phyloP scores from a whole-genome alignment of 148 eudicot species.

The Limonium bicolor region DNA sequence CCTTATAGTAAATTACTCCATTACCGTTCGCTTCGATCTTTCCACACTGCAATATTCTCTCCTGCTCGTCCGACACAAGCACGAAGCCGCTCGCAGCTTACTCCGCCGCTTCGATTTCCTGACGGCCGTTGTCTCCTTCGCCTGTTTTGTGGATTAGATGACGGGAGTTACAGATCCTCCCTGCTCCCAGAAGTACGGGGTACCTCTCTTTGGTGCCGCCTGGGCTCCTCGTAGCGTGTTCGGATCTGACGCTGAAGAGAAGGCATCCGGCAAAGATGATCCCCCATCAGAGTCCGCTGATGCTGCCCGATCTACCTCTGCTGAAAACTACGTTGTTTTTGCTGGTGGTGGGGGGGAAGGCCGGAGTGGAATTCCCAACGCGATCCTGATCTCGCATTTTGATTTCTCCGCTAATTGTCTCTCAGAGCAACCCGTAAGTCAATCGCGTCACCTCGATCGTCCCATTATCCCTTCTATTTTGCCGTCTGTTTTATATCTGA shows the following conservation, averaged over 20 bases:
- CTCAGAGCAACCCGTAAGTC: conserved; percentile 53
- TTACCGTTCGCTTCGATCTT: too few species aligned
- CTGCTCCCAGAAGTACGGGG: conserved; percentile 52
- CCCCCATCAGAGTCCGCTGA: conserved; percentile 2
- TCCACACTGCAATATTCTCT: too few species aligned
- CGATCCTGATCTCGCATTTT: conserved; percentile 37
- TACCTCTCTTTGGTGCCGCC: conserved; percentile 71
- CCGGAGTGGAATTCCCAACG: conserved; percentile 70
- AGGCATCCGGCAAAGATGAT: conserved; percentile 10
- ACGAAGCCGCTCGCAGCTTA: too few species aligned
- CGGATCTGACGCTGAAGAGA: conserved; percentile 15
- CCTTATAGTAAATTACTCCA: too few species aligned
- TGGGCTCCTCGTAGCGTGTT: conserved; percentile 42
- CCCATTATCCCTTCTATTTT: too few species aligned
- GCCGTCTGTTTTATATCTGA: too few species aligned
- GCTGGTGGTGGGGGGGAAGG: conserved; percentile 95
- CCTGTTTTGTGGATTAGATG: too few species aligned
- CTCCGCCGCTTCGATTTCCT: too few species aligned
- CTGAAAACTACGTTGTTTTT: conserved; percentile 21
- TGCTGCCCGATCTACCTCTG: background rate
- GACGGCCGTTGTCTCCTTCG: too few species aligned
- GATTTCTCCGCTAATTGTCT: conserved; percentile 39
- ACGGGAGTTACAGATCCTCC: too few species aligned
- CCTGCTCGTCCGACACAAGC: too few species aligned
- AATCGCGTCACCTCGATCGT: too few species aligned